Evolutionary conservation across 1,284 basidiomycete species (phyloP), one percentile per base, ranked within the genome.

Genomic region (Cutaneotrichosporon daszewskae): DNA sequence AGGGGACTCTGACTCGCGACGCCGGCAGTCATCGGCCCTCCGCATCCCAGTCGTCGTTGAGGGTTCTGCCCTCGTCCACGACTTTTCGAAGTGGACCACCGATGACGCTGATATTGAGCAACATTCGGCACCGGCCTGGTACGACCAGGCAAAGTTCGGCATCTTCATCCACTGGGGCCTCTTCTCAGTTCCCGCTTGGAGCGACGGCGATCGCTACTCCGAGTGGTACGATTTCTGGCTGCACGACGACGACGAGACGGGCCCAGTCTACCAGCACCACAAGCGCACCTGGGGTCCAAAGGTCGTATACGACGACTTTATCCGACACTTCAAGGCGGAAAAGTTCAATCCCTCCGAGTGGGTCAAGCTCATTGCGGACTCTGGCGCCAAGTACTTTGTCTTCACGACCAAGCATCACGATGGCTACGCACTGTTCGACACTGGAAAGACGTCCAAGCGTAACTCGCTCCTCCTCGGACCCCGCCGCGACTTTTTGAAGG

Each of bases 361-460:
- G 79, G 53, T 80, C 1, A 73, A 79, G 48, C 50, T 81, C 10
- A 75, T 82, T 38, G 74, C 74, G 23, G 68, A 69, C 20, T 76
- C 79, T 0, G 80, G 80, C 1, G 79, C 80, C 2, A 79, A 77
- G 51, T 82, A 82, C 50, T 80, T 81, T 53, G 79, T 82, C 14
- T 65, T 79, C 26, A 77, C 78, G 16, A 76, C 78, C 6, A 68
- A 68, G 53, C 68, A 70, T 33, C 68, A 70, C 41, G 68, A 70
- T 35, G 68, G 68, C 7, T 80, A 75, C 48, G 68, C 70, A 5
- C 57, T 81, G 19, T 81, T 80, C 42, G 76, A 81, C 51, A 37
- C 35, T 8, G 70, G 71, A 42, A 71, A 77, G 43, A 76, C 77
- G 2, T 76, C 74, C 0, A 64, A 79, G 51, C 62, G 79, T 37